Evolutionary conservation across 345 rosid genomes (phyloP).

Genomic region (Melastoma malabathricum): DNA sequence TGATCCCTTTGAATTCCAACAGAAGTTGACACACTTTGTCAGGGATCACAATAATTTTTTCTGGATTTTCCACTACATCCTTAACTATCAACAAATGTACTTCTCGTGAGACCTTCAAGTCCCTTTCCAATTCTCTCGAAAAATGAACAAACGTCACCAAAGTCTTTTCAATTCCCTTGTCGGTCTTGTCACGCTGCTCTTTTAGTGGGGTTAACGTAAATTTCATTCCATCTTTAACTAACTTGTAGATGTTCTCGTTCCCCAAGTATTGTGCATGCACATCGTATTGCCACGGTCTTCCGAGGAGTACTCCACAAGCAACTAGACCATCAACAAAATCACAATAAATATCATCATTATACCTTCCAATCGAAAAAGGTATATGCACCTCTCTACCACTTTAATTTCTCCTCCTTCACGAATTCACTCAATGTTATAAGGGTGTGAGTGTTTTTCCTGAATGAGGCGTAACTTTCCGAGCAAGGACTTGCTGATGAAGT

Average conservation of each 20-base stretch:
- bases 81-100: too few species aligned
- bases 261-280: background rate
- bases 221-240: background rate
- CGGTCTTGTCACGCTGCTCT: too few species aligned
- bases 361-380: background rate
- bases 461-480: background rate
- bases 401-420: background rate
- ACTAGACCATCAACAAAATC: constrained; percentile 3
- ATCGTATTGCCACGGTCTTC: constrained; percentile 7
- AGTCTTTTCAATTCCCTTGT: too few species aligned
- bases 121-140: too few species aligned
- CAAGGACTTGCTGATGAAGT: background rate
- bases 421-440: background rate
- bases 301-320: constrained; percentile 4
- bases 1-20: background rate
- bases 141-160: too few species aligned
- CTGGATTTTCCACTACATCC: too few species aligned
- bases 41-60: background rate
- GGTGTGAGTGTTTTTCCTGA: background rate
- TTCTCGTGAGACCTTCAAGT: too few species aligned
- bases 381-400: background rate
- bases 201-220: background rate
- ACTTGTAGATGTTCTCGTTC: background rate
- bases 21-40: background rate
- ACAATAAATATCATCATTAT: background rate